Percentiles rank a stretch among this genome's conserved stretches.
These are phyloP conservation scores for Aaosphaeria arxii DNA, from an alignment of 2,329 filamentous ascomycete species.

Conservation along the genomic window DNA sequence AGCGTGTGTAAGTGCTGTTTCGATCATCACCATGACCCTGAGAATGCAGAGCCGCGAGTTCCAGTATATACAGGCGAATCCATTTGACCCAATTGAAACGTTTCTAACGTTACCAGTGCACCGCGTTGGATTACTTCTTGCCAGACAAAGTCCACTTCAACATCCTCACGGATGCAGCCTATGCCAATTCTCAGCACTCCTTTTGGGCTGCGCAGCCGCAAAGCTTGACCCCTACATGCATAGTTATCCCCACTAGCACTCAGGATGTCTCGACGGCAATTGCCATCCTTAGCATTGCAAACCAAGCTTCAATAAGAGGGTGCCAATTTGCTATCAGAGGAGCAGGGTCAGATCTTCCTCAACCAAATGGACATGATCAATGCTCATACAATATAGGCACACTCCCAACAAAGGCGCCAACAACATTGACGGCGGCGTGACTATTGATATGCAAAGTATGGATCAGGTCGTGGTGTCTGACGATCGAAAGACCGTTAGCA, in stretches of 20 bases:
- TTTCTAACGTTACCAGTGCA: slow-evolving; percentile 9
- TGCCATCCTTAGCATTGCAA: slow-evolving; percentile 12
- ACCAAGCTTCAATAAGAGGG: slow-evolving; percentile 9
- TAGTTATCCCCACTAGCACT: slow-evolving; percentile 17
- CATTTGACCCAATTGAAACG: background rate
- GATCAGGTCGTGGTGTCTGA: slow-evolving; percentile 16
- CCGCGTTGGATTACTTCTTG: slow-evolving; percentile 14
- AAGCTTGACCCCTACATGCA: slow-evolving; percentile 14
- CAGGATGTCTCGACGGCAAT: slow-evolving; percentile 19
- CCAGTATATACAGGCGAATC: background rate
- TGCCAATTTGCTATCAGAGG: slow-evolving; percentile 18
- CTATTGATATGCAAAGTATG: slow-evolving; percentile 23
- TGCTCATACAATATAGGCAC: slow-evolving; percentile 4
- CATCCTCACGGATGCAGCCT: slow-evolving; percentile 6
- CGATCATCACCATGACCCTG: too few species aligned
- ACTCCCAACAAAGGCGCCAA: slow-evolving; percentile 19
- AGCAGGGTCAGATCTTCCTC: slow-evolving; percentile 10
- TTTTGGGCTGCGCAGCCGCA: slow-evolving; percentile 19
- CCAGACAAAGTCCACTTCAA: slow-evolving; percentile 15
- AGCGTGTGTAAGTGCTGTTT: slow-evolving; percentile 11
- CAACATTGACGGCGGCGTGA: slow-evolving; percentile 25
- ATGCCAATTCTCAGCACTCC: slow-evolving; percentile 11
- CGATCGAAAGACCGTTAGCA: slow-evolving; percentile 13
- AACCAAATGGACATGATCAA: background rate
- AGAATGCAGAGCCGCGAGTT: too few species aligned